A percentile compares a stretch with the other conserved stretches of the same genome.
Conservation (phyloP, 2,329 filamentous ascomycete genomes). For the Fusarium devonianum region DNA sequence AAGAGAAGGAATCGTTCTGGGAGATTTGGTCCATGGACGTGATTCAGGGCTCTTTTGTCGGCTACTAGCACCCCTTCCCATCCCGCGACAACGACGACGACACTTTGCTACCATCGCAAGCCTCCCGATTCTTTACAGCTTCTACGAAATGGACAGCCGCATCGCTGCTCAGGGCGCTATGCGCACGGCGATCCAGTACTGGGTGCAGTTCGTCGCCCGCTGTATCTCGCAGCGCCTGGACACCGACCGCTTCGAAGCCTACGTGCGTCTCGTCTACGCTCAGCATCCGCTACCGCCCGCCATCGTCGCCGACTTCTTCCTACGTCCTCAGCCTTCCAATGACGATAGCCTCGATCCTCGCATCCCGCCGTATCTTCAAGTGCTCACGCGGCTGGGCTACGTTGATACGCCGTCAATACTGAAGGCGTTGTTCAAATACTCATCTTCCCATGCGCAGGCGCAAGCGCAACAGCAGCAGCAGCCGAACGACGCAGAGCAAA, state of each 20-base stretch:
- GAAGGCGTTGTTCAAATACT: constrained; percentile 63
- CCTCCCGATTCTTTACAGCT: constrained; percentile 3
- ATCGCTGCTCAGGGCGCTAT: constrained; percentile 34
- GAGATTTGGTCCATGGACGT: constrained; percentile 13
- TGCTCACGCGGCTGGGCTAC: constrained; percentile 58
- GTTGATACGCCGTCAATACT: constrained; percentile 65
- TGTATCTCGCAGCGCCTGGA: constrained; percentile 62
- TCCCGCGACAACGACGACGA: constrained; percentile 7
- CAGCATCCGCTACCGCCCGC: constrained; percentile 60
- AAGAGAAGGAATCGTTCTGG: neutral
- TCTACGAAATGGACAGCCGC: constrained; percentile 40
- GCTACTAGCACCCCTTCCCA: neutral
- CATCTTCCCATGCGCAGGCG: constrained; percentile 55
- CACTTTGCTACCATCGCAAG: neutral
- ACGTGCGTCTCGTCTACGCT: constrained; percentile 56
- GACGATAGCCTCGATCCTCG: constrained; percentile 64
- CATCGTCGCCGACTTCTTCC: constrained; percentile 64
- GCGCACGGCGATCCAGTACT: constrained; percentile 48
- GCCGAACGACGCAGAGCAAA: constrained; percentile 31
- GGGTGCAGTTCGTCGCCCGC: constrained; percentile 59
- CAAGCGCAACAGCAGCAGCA: constrained; percentile 27
- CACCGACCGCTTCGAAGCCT: constrained; percentile 60
- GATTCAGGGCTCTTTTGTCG: constrained; percentile 13
- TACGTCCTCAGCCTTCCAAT: constrained; percentile 60
- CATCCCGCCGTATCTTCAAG: constrained; percentile 65